phyloP scores from a whole-genome alignment of 768 basidiomycete species.

The Pulveroboletus sp. region DNA sequence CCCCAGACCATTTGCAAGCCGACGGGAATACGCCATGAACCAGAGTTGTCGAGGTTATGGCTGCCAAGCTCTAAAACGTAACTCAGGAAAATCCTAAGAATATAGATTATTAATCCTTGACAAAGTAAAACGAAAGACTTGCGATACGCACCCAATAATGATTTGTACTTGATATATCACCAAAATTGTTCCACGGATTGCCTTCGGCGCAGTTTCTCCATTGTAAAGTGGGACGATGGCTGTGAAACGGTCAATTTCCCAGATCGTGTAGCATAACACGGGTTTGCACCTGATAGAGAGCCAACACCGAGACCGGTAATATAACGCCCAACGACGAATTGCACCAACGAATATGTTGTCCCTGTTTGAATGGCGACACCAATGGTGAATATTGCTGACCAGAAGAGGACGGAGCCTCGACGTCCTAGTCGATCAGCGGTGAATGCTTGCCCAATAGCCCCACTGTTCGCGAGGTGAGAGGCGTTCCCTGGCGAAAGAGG shows the following conservation, averaged over 20 bases:
- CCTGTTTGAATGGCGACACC: conserved; percentile 71
- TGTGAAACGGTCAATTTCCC: conserved; percentile 13
- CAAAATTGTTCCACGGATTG: conserved; percentile 67
- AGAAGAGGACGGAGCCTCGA: conserved; percentile 70
- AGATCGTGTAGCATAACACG: neutral
- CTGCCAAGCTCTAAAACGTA: conserved; percentile 71
- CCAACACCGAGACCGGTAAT: conserved; percentile 79
- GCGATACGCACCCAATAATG: conserved; percentile 54
- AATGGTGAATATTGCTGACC: conserved; percentile 70
- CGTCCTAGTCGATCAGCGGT: conserved; percentile 74
- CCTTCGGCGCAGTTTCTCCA: conserved; percentile 76
- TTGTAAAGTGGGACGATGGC: conserved; percentile 69
- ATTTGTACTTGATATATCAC: conserved; percentile 80
- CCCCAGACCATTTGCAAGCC: conserved; percentile 75
- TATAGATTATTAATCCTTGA: neutral
- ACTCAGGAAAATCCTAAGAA: conserved; percentile 62
- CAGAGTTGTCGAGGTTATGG: conserved; percentile 51
- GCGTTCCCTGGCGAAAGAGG: neutral
- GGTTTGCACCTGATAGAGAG: conserved; percentile 59
- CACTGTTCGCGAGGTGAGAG: conserved; percentile 34
- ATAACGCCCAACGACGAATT: conserved; percentile 72
- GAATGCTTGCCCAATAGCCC: conserved; percentile 68
- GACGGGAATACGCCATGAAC: conserved; percentile 74
- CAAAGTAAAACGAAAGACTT: neutral
- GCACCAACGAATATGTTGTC: conserved; percentile 55